Conservation (phyloP, 441 rosid genomes). For the Populus hybrid region DNA sequence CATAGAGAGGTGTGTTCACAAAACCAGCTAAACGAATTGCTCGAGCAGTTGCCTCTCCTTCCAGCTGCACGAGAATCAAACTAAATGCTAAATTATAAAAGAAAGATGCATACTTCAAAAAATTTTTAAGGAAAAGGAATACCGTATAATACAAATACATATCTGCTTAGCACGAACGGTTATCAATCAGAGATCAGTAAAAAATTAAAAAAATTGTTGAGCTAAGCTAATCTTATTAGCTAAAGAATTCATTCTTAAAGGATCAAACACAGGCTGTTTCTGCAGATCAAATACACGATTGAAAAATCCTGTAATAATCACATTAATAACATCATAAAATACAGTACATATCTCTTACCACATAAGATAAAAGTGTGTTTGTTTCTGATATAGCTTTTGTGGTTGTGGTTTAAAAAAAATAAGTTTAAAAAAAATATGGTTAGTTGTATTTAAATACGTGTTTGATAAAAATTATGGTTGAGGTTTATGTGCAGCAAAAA, state of each 20-base stretch:
- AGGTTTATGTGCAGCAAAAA: no score
- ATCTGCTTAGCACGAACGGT: not conserved
- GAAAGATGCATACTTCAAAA: not conserved
- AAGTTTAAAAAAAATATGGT: no score
- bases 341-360: not conserved
- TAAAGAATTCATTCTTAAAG: not conserved
- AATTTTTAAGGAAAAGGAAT: not conserved
- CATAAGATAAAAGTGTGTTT: not conserved
- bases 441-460: no score
- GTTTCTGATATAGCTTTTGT: no score
- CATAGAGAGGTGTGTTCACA: conserved; percentile 87
- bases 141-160: not conserved
- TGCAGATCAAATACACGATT: not conserved
- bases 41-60: conserved; percentile 94
- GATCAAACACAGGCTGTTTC: not conserved
- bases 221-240: not conserved
- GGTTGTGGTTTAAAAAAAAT: no score
- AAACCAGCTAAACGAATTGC: conserved; percentile 88
- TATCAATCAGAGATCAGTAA: not conserved
- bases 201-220: not conserved
- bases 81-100: conserved; percentile 9
- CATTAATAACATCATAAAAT: not conserved
- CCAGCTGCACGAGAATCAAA: conserved; percentile 52
- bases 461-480: no score
- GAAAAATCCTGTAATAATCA: not conserved